Evolutionary conservation across 1,284 basidiomycete genomes (phyloP).

Genomic region (Rhodotorula glutinis): DNA sequence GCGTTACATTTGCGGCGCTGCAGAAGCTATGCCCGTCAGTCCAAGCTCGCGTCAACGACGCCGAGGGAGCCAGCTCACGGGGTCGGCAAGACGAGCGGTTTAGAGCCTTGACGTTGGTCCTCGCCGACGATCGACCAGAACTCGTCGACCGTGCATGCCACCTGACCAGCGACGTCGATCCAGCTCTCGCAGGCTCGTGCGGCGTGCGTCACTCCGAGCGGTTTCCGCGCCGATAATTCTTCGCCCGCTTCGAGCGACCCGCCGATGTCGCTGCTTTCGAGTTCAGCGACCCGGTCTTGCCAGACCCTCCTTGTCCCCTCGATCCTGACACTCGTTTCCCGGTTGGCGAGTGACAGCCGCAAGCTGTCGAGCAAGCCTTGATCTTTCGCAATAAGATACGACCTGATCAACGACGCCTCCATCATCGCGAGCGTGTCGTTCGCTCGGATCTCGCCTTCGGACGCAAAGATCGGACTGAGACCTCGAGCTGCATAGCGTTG

Average conservation of each 20-base stretch:
- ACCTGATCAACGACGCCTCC: constrained; percentile 48
- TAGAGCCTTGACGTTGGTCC: constrained; percentile 47
- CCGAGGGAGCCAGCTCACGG: too few relatives aligned
- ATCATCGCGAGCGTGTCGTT: constrained; percentile 52
- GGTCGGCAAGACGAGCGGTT: too few relatives aligned
- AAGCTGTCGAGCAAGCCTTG: constrained; percentile 56
- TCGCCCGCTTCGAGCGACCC: too few relatives aligned
- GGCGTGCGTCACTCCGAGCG: not conserved
- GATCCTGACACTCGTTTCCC: constrained; percentile 66
- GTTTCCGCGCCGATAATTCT: constrained; percentile 46
- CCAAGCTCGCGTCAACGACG: too few relatives aligned
- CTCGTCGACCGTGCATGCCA: constrained; percentile 67
- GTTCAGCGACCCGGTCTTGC: constrained; percentile 46
- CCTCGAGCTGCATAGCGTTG: constrained; percentile 44
- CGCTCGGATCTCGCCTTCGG: constrained; percentile 49
- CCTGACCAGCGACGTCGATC: constrained; percentile 81
- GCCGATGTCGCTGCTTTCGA: not conserved
- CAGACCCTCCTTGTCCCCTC: constrained; percentile 71
- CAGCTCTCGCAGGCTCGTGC: constrained; percentile 64
- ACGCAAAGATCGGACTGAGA: constrained; percentile 47
- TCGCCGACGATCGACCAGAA: constrained; percentile 60
- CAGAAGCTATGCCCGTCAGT: too few relatives aligned
- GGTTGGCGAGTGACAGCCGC: constrained; percentile 64
- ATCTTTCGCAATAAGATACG: constrained; percentile 53
- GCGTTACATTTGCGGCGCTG: too few relatives aligned